Percentiles rank a stretch among this genome's conserved stretches.
phyloP scores from a whole-genome alignment of 2,329 filamentous ascomycete genomes.

The Ceratocystiopsis sp. region DNA sequence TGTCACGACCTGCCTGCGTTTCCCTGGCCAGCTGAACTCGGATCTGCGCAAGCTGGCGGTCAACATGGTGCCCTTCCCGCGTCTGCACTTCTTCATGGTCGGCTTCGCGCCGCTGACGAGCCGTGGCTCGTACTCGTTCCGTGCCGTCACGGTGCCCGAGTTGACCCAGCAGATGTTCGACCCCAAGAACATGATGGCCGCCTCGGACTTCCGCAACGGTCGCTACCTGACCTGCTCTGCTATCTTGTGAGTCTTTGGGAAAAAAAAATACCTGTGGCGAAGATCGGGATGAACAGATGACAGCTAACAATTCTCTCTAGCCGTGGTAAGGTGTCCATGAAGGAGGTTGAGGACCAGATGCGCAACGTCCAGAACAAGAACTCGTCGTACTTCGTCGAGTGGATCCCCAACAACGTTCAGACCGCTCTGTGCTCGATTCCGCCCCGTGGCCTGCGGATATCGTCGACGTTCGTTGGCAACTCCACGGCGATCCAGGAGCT shows the following conservation, averaged over 20 bases:
- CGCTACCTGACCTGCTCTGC: conserved; percentile 99
- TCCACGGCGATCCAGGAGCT: conserved; percentile 99
- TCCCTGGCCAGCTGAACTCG: conserved; percentile 99
- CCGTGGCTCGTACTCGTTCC: conserved; percentile 74
- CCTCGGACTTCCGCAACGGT: conserved; percentile 98
- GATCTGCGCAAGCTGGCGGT: conserved; percentile 98
- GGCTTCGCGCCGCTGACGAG: conserved; percentile 97
- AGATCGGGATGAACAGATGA: too few relatives aligned
- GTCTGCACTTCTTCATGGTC: conserved; percentile 99
- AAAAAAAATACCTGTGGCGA: too few relatives aligned
- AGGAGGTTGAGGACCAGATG: conserved; percentile 99
- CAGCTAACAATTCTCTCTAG: conserved; percentile 18
- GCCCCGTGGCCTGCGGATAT: conserved; percentile 96
- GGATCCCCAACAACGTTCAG: conserved; percentile 99
- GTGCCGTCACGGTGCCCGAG: conserved; percentile 91
- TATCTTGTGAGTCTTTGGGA: conserved; percentile 63
- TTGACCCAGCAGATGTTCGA: conserved; percentile 99
- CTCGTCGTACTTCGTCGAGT: conserved; percentile 98
- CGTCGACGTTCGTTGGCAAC: conserved; percentile 97
- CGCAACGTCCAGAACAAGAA: conserved; percentile 99
- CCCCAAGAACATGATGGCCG: conserved; percentile 99
- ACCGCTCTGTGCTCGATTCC: conserved; percentile 98
- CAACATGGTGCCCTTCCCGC: conserved; percentile 99
- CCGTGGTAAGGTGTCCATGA: conserved; percentile 99
- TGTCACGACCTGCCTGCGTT: conserved; percentile 95